Conservation (phyloP, 176 grass and related monocot species). For the Hyparrhenia diplandra region DNA sequence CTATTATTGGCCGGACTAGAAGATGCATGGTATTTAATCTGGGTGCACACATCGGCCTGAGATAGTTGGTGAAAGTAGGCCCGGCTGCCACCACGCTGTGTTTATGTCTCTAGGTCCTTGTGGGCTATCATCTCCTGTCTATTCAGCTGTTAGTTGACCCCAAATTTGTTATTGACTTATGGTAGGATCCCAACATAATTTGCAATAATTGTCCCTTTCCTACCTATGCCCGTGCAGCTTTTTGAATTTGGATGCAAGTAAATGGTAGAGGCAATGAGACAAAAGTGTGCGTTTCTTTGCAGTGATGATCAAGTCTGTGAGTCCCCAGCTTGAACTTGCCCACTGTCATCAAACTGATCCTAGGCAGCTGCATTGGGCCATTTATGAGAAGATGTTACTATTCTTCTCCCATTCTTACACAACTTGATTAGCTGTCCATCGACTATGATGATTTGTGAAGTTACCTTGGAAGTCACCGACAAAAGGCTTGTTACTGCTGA, state of each 20-base stretch:
- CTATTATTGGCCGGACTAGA: background rate
- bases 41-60: conserved; percentile 4
- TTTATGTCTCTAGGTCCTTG: background rate
- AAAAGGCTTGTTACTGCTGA: conserved; percentile 11
- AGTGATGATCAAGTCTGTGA: background rate
- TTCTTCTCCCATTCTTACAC: conserved; percentile 25
- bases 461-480: background rate
- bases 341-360: background rate
- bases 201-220: conserved; percentile 3
- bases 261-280: background rate
- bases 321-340: background rate
- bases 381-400: background rate
- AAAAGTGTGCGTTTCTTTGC: background rate
- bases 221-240: background rate
- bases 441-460: background rate
- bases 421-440: background rate
- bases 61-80: conserved; percentile 25
- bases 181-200: background rate
- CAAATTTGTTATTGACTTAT: background rate
- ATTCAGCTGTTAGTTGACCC: conserved; percentile 11
- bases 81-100: conserved; percentile 1
- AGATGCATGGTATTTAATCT: background rate
- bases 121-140: conserved; percentile 19
- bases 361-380: background rate
- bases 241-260: background rate